Evolutionary conservation across 139 green algal genomes (phyloP).

Genomic region (Chlorella ohadii): DNA sequence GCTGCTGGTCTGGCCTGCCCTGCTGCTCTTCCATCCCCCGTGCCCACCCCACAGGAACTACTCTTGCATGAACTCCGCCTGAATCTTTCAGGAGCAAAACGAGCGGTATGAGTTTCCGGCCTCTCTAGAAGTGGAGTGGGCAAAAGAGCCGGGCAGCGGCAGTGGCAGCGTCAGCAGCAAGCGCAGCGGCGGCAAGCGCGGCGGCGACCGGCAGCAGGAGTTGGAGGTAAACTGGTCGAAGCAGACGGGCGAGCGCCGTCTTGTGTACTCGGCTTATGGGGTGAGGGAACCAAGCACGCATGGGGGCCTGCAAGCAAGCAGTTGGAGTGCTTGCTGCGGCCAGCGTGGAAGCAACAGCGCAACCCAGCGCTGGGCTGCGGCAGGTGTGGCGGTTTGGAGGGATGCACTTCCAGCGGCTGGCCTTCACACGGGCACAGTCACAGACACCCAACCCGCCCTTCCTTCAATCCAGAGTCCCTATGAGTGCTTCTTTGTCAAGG

Average conservation of each 20-base stretch:
- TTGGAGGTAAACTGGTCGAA: background rate
- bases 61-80: background rate
- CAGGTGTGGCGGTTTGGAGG: too few relatives aligned
- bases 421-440: too few relatives aligned
- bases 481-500: background rate
- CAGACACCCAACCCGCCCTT: too few relatives aligned
- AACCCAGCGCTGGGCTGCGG: too few relatives aligned
- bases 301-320: background rate
- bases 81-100: background rate
- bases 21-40: too few relatives aligned
- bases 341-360: too few relatives aligned
- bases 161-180: too few relatives aligned
- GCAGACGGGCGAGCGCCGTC: background rate
- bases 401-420: too few relatives aligned
- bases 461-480: constrained; percentile 37
- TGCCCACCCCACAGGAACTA: too few relatives aligned
- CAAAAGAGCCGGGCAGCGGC: too few relatives aligned
- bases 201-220: background rate
- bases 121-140: background rate
- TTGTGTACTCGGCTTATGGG: constrained; percentile 34
- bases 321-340: too few relatives aligned
- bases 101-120: constrained; percentile 36
- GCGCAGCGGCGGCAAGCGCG: background rate
- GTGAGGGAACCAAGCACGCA: background rate
- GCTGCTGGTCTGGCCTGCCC: too few relatives aligned